Evolutionary conservation across 441 rosid species (phyloP), one percentile per base, ranked within the genome.

Genomic region (Gossypium laxum): DNA sequence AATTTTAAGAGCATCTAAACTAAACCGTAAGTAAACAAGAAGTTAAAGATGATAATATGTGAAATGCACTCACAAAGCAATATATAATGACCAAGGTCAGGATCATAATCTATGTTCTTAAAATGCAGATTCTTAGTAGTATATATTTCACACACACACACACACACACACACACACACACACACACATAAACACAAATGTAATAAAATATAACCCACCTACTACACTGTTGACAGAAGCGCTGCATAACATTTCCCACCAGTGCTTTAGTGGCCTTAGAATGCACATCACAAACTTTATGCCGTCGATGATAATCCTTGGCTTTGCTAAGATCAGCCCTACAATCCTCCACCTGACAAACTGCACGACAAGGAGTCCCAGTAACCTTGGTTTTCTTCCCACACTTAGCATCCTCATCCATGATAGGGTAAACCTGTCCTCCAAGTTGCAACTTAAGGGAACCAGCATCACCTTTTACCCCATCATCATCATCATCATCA

Each of bases 181-280:
- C 28, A 62, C 54, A 67, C 3, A 22, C 10, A 10, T 7, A 34
- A 34, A 34, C 11, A 34, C 11, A 34, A 34, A 34, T 34, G 43
- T 34, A 34, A 34, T 7, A 67, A 2, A 28, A 56, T 10, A 52
- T 69, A 72, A 74, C 80, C 66, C 43, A 84, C 87, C 83, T 76
- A 78, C 87, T 84, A 76, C 85, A 84, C 66, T 84, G 87, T 61
- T 84, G 87, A 68, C 87, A 84, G 73, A 84, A 84, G 51, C 87
- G 78, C 81, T 81, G 85, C 83, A 80, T 67, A 48, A 74, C 79
- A 68, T 73, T 78, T 19, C 83, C 75, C 34, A 84, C 87, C n/a
- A 76, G 66, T 0, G 81, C 85, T 59, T 68, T 74, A 41, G 81
- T 73, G 26, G 87, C 83, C 75, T 84, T 84, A 0, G 87, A 82